Conservation (phyloP, 257 asterid genomes). For the Solanum lycopersicoides region DNA sequence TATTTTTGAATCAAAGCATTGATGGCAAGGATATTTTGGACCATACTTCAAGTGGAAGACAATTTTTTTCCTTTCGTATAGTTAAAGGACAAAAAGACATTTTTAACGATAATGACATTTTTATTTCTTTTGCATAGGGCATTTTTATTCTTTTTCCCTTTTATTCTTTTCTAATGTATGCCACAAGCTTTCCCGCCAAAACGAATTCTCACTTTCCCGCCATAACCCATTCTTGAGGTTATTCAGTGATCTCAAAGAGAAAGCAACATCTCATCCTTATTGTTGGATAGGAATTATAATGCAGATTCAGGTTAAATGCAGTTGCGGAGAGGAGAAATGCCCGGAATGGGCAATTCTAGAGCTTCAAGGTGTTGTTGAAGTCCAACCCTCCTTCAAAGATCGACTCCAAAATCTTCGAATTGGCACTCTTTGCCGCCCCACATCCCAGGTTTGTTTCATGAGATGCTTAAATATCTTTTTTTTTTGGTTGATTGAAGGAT, state of each 20-base stretch:
- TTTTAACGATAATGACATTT: no score
- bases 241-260: not conserved
- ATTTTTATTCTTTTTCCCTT: not conserved
- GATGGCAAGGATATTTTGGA: accelerated
- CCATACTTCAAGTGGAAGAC: no score
- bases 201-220: not conserved
- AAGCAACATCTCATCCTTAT: not conserved
- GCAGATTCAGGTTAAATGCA: constrained; percentile 81
- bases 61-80: no score
- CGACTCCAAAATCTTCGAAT: constrained; percentile 64
- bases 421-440: constrained; percentile 83
- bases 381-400: constrained; percentile 50
- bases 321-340: constrained; percentile 73
- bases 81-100: no score
- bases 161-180: not conserved
- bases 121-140: no score
- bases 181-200: not conserved
- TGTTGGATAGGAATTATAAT: constrained; percentile 6
- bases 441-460: constrained; percentile 45
- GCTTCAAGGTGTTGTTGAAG: constrained; percentile 81
- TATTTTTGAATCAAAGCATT: no score
- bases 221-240: not conserved
- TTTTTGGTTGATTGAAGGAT: not conserved
- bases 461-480: not conserved
- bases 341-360: constrained; percentile 92